phyloP scores from a whole-genome alignment of 2,329 filamentous ascomycete genomes.

The Dactylellina parvicollis region DNA sequence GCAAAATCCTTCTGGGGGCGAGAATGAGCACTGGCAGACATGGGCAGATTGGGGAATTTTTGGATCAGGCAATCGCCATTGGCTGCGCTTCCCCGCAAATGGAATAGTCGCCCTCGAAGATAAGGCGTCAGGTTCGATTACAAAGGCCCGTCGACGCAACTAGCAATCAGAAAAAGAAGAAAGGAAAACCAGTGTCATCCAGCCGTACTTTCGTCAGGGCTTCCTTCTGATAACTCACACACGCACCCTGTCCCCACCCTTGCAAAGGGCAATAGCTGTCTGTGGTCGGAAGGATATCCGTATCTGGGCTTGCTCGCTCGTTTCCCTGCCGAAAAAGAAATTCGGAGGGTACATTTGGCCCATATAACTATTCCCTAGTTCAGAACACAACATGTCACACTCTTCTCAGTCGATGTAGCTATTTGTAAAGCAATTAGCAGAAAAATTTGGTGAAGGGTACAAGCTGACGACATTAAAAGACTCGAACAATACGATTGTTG shows the following conservation, averaged over 20 bases:
- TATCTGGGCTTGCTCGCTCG: conserved; percentile 10
- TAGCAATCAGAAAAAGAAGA: conserved; percentile 16
- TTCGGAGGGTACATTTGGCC: background rate
- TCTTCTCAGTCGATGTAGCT: conserved; percentile 4
- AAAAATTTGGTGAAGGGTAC: background rate
- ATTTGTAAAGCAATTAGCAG: no score
- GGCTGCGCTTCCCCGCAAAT: conserved; percentile 30
- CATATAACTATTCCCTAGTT: background rate
- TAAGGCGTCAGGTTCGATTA: conserved; percentile 23
- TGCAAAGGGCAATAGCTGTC: conserved; percentile 3
- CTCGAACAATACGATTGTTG: conserved; percentile 34
- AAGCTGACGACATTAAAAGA: background rate
- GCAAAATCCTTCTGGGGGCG: background rate
- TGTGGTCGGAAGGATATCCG: conserved; percentile 43
- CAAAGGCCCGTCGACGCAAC: background rate
- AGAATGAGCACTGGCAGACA: background rate
- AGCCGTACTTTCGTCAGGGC: background rate
- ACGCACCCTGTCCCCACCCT: background rate
- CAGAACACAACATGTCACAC: conserved; percentile 2
- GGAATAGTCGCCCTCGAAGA: conserved; percentile 20
- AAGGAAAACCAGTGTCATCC: conserved; percentile 1
- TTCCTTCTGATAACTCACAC: background rate
- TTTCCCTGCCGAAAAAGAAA: conserved; percentile 9
- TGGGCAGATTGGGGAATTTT: background rate
- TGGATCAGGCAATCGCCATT: conserved; percentile 1